Percentiles rank a stretch among this genome's conserved stretches.
Evolutionary conservation across 2,329 filamentous ascomycete species (phyloP).

Genomic region (Aureobasidium sp.): DNA sequence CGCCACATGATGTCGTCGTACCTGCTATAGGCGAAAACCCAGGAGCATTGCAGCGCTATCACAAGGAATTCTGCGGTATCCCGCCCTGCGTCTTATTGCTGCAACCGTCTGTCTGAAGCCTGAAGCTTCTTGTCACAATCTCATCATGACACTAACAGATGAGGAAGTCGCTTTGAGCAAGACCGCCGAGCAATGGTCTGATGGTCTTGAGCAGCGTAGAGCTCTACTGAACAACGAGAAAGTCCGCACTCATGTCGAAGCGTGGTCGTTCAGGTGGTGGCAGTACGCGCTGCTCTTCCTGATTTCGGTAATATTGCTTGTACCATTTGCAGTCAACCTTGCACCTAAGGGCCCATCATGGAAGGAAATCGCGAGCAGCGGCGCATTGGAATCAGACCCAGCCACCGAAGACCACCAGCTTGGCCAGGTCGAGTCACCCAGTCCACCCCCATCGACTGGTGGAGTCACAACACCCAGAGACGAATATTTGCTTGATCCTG

Average conservation of each 20-base stretch:
- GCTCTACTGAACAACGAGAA: constrained; percentile 19
- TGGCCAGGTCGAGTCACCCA: not conserved
- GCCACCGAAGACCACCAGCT: not conserved
- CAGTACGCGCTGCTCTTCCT: constrained; percentile 16
- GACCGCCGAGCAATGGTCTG: not conserved
- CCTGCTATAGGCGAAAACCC: not conserved
- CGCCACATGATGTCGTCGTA: not conserved
- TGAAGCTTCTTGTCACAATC: not conserved
- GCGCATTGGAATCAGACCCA: not conserved
- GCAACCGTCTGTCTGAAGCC: not conserved
- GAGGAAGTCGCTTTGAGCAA: not conserved
- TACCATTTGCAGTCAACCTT: constrained; percentile 16
- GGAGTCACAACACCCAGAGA: constrained; percentile 13
- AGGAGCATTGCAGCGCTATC: not conserved
- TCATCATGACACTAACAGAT: not conserved
- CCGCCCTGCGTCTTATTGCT: not conserved
- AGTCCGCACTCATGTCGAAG: constrained; percentile 12
- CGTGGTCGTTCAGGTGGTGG: constrained; percentile 16
- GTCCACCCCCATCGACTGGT: not conserved
- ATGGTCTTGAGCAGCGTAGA: constrained; percentile 18
- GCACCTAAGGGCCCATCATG: not conserved
- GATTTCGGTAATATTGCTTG: constrained; percentile 2
- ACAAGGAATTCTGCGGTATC: not conserved
- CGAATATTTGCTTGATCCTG: constrained; percentile 51
- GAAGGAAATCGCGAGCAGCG: not conserved